A percentile compares a stretch with the other conserved stretches of the same genome.
phyloP scores from a whole-genome alignment of 83 land plant genomes.

The Larix sibirica region DNA sequence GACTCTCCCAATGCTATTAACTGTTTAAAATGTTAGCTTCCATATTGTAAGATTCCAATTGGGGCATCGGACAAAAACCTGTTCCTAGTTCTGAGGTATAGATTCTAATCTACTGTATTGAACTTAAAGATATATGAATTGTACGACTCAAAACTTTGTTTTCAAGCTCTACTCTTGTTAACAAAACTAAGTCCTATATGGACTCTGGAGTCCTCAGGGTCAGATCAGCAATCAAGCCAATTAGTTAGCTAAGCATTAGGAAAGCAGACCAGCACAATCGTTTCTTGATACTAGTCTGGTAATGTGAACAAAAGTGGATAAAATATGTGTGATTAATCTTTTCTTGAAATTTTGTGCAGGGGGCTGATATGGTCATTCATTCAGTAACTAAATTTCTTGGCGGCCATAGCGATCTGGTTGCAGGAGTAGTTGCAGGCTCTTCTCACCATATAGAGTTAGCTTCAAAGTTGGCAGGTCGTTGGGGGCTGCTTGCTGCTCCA shows the following conservation, averaged over 20 bases:
- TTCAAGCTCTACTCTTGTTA: not conserved
- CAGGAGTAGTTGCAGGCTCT: conserved; percentile 34
- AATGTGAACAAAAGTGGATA: not conserved
- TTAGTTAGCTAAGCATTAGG: not conserved
- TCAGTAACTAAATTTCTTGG: conserved; percentile 39
- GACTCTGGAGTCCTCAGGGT: not conserved
- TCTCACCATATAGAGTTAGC: conserved; percentile 16
- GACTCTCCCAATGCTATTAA: not conserved
- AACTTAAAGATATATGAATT: not conserved
- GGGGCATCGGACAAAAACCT: not conserved
- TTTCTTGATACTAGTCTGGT: not conserved
- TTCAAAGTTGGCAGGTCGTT: conserved; percentile 21
- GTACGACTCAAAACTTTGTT: not conserved
- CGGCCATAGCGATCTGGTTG: conserved; percentile 35
- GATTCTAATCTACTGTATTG: not conserved
- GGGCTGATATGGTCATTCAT: conserved; percentile 37
- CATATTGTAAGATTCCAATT: not conserved
- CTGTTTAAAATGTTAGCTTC: not conserved
- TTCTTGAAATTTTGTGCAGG: conserved; percentile 18
- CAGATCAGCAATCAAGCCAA: not conserved
- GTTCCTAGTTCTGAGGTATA: not conserved
- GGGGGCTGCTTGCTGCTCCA: conserved; percentile 34
- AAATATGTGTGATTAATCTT: not conserved
- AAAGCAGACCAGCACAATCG: too few relatives aligned
- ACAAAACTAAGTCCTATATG: not conserved